A percentile compares a stretch with the other conserved stretches of the same genome.
These are phyloP conservation scores for Microsporum canis DNA, from an alignment of 2,329 filamentous ascomycete genomes.

Conservation along the genomic window DNA sequence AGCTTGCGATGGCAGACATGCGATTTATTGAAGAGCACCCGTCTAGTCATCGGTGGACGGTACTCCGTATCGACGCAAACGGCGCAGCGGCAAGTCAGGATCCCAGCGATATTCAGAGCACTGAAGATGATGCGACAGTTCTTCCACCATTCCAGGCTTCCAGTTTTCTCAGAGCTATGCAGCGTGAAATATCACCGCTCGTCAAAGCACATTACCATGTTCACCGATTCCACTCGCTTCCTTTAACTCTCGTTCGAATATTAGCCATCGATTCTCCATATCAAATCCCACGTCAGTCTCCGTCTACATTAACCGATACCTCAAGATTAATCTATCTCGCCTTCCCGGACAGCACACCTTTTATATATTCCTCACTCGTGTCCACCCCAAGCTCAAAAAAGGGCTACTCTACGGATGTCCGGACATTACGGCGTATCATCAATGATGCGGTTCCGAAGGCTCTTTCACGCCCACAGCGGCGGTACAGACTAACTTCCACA, in stretches of 20 bases:
- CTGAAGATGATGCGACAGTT: conserved; percentile 27
- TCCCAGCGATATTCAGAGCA: conserved; percentile 17
- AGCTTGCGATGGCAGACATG: conserved; percentile 45
- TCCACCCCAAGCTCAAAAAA: conserved; percentile 30
- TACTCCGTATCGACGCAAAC: conserved; percentile 34
- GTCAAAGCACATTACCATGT: conserved; percentile 78
- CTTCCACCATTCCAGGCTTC: conserved; percentile 66
- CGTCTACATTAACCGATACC: conserved; percentile 42
- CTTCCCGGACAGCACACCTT: conserved; percentile 69
- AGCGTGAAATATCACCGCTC: conserved; percentile 61
- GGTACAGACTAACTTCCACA: conserved; percentile 58
- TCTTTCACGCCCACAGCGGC: conserved; percentile 59
- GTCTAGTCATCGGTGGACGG: conserved; percentile 42
- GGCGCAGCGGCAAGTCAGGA: background rate
- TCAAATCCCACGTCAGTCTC: conserved; percentile 39
- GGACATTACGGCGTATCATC: conserved; percentile 58
- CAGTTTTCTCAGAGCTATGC: conserved; percentile 66
- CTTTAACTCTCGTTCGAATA: conserved; percentile 63
- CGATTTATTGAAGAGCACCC: conserved; percentile 45
- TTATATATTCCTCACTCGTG: conserved; percentile 54
- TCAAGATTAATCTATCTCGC: conserved; percentile 66
- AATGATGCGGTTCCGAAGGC: conserved; percentile 73
- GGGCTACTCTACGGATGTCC: conserved; percentile 39
- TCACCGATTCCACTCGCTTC: conserved; percentile 52
- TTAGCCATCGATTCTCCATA: conserved; percentile 75